A percentile compares a stretch with the other conserved stretches of the same genome.
These are phyloP conservation scores for Corynascus novoguineensis DNA, from an alignment of 495 filamentous ascomycete species.

Conservation along the genomic window DNA sequence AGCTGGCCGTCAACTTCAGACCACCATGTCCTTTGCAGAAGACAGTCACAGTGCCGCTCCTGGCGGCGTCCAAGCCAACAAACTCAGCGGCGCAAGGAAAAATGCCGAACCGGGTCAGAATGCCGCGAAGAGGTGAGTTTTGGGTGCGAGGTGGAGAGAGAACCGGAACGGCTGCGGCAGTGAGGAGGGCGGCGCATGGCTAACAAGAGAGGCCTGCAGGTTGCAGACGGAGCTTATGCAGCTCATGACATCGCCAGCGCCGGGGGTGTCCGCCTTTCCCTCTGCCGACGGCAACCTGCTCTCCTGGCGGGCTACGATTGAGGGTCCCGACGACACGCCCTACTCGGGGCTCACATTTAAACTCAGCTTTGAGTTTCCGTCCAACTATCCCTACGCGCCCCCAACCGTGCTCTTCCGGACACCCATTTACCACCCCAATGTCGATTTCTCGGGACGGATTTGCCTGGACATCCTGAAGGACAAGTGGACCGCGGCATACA, in stretches of 20 bases:
- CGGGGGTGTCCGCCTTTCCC: constrained; percentile 93
- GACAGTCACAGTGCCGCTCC: constrained; percentile 68
- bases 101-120: constrained; percentile 59
- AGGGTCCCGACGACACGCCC: constrained; percentile 83
- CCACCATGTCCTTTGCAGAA: constrained; percentile 63
- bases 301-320: constrained; percentile 88
- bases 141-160: not conserved
- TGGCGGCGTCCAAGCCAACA: constrained; percentile 48
- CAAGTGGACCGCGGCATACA: constrained; percentile 94
- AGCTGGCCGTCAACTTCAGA: not conserved
- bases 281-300: constrained; percentile 84
- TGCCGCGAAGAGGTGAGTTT: constrained; percentile 68
- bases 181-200: not conserved
- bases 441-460: constrained; percentile 87
- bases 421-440: constrained; percentile 90
- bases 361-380: constrained; percentile 84
- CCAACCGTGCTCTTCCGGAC: constrained; percentile 91
- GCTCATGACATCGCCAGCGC: constrained; percentile 89
- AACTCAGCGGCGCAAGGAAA: constrained; percentile 54
- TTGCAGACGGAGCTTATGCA: constrained; percentile 97
- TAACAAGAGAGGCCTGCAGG: constrained; percentile 44
- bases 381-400: constrained; percentile 89
- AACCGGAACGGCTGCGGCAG: not conserved
- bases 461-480: constrained; percentile 97
- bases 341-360: constrained; percentile 88